A percentile compares a stretch with the other conserved stretches of the same genome.
Conservation (phyloP, 23 red algal genomes). For the Gracilariopsis chorda region DNA sequence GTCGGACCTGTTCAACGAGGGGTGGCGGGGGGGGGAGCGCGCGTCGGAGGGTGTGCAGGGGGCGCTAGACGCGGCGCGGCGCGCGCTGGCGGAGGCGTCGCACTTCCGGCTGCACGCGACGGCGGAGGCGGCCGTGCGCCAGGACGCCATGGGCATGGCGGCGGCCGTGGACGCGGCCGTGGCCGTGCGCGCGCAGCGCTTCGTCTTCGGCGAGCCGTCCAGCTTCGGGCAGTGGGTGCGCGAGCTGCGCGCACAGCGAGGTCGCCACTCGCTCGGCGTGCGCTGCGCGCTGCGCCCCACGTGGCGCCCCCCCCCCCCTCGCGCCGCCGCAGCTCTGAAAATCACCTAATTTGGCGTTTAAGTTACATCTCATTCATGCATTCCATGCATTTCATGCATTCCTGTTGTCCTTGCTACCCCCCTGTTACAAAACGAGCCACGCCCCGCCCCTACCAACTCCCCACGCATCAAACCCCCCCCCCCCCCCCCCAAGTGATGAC, state of each 20-base stretch:
- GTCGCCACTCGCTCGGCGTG: neutral
- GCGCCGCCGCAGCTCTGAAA: no score
- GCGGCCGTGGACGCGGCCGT: constrained; percentile 11
- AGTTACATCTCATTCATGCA: no score
- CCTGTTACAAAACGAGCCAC: no score
- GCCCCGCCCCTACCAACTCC: neutral
- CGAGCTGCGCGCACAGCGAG: constrained; percentile 25
- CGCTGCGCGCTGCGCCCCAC: neutral
- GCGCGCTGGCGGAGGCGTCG: neutral
- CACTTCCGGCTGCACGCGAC: neutral
- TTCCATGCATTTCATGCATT: no score
- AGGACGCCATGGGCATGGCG: constrained; percentile 31
- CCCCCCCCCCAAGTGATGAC: neutral
- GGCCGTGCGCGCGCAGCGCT: constrained; percentile 12
- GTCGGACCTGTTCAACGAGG: constrained; percentile 52
- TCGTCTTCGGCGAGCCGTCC: constrained; percentile 15
- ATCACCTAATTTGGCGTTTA: no score
- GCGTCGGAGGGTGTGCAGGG: neutral
- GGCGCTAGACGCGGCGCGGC: neutral
- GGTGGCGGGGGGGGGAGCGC: constrained; percentile 32
- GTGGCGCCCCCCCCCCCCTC: neutral
- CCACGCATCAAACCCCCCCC: neutral
- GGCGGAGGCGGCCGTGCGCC: neutral
- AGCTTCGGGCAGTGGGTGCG: constrained; percentile 46
- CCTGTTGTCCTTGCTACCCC: no score